phyloP scores from a whole-genome alignment of 2,329 filamentous ascomycete genomes.

The Colletotrichum horii region DNA sequence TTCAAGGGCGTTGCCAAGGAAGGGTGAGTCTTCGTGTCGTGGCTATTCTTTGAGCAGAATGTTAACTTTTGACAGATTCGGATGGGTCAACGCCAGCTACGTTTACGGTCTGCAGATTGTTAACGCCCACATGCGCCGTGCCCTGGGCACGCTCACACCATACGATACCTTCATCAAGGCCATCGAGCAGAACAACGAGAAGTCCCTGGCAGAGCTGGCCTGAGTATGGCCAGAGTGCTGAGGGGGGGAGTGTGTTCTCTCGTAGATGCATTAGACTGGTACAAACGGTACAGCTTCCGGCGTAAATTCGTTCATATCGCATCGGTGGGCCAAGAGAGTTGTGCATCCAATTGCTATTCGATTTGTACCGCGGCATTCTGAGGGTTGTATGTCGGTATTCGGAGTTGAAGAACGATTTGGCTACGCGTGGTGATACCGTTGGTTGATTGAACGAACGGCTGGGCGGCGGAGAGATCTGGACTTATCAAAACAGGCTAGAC shows the following conservation, averaged over 20 bases:
- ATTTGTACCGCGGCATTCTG: background rate
- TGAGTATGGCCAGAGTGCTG: background rate
- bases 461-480: background rate
- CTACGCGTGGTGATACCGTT: background rate
- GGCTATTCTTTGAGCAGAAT: background rate
- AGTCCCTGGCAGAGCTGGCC: constrained; percentile 52
- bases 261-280: background rate
- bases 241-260: background rate
- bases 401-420: constrained; percentile 3
- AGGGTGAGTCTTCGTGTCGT: constrained; percentile 69
- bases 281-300: constrained; percentile 5
- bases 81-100: constrained; percentile 98
- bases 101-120: constrained; percentile 91
- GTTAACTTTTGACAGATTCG: constrained; percentile 70
- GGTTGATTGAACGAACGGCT: background rate
- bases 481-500: constrained; percentile 17
- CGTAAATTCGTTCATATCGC: background rate
- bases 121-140: constrained; percentile 86
- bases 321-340: background rate
- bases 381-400: background rate
- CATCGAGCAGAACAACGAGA: constrained; percentile 58
- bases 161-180: constrained; percentile 84
- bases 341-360: background rate
- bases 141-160: constrained; percentile 84
- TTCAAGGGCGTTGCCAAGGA: constrained; percentile 96